Evolutionary conservation across 768 basidiomycete species (phyloP).

Genomic region (Sporobolomyces pararoseus): DNA sequence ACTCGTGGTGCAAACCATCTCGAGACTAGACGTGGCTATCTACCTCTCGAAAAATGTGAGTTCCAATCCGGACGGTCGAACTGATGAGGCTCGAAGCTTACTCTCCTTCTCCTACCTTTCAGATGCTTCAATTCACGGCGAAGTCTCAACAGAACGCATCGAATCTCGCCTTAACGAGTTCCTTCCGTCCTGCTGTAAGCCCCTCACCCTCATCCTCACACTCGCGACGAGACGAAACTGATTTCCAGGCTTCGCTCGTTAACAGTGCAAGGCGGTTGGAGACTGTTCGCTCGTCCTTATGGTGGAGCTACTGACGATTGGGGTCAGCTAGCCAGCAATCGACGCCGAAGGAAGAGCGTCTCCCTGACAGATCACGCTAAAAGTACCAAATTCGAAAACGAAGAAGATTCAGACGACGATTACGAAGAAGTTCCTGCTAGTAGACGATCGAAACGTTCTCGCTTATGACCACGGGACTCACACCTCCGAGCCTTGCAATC

Average conservation of each 20-base stretch:
- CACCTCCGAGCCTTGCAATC: too few species aligned
- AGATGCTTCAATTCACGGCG: background rate
- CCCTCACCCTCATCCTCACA: too few species aligned
- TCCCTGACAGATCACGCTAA: background rate
- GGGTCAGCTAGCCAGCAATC: background rate
- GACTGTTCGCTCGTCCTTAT: conserved; percentile 1
- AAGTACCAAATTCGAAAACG: background rate
- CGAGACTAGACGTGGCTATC: conserved; percentile 5
- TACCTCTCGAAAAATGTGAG: background rate
- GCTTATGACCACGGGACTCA: background rate
- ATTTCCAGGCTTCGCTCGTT: background rate
- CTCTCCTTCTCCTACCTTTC: background rate
- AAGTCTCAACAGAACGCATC: background rate
- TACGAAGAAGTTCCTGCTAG: background rate
- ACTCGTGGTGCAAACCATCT: conserved; percentile 11
- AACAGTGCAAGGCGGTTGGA: conserved; percentile 9
- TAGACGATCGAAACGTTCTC: background rate
- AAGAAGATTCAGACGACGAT: background rate
- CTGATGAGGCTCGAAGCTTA: background rate
- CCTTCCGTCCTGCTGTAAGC: background rate
- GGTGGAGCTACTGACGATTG: background rate
- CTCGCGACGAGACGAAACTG: too few species aligned
- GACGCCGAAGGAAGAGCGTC: background rate
- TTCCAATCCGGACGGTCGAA: too few species aligned
- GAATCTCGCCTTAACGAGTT: background rate